phyloP scores from a whole-genome alignment of 2,329 filamentous ascomycete species.

The Zasmidium citrigriseum region DNA sequence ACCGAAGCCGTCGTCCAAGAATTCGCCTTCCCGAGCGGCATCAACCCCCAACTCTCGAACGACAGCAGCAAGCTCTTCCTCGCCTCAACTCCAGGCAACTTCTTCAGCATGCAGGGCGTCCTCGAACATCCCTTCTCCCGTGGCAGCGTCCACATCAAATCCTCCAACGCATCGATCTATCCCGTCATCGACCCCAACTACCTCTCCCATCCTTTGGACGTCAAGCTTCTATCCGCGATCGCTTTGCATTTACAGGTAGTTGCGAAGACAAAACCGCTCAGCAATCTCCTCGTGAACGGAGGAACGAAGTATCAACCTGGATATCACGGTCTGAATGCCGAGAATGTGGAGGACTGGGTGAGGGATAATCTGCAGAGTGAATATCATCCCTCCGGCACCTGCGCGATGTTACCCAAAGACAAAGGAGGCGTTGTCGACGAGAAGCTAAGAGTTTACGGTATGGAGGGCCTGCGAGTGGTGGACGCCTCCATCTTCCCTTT shows the following conservation, averaged over 20 bases:
- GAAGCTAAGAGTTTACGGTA: conserved; percentile 24
- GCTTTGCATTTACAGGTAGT: conserved; percentile 13
- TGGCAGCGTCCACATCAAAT: conserved; percentile 41
- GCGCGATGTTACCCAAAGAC: conserved; percentile 21
- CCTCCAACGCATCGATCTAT: conserved; percentile 19
- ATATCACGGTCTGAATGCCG: conserved; percentile 4
- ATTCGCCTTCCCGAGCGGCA: conserved; percentile 26
- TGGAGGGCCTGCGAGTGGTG: conserved; percentile 24
- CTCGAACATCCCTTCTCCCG: conserved; percentile 46
- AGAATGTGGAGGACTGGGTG: conserved; percentile 8
- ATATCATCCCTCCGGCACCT: conserved; percentile 26
- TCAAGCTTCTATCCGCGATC: conserved; percentile 33
- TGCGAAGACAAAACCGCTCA: conserved; percentile 7
- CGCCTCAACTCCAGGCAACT: conserved; percentile 30
- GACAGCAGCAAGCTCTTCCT: conserved; percentile 26
- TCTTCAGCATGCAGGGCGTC: conserved; percentile 59
- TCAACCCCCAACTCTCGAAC: conserved; percentile 26
- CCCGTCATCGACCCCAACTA: conserved; percentile 29
- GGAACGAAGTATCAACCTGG: conserved; percentile 12
- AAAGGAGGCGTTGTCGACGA: conserved; percentile 26
- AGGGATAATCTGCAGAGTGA: conserved; percentile 8
- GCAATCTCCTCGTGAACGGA: conserved; percentile 3
- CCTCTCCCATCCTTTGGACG: conserved; percentile 48
- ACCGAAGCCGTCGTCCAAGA: conserved; percentile 24
- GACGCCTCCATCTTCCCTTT: conserved; percentile 29